Base-by-base conservation (phyloP, 2,329 filamentous ascomycete species). In the Sporothrix humicola region DNA sequence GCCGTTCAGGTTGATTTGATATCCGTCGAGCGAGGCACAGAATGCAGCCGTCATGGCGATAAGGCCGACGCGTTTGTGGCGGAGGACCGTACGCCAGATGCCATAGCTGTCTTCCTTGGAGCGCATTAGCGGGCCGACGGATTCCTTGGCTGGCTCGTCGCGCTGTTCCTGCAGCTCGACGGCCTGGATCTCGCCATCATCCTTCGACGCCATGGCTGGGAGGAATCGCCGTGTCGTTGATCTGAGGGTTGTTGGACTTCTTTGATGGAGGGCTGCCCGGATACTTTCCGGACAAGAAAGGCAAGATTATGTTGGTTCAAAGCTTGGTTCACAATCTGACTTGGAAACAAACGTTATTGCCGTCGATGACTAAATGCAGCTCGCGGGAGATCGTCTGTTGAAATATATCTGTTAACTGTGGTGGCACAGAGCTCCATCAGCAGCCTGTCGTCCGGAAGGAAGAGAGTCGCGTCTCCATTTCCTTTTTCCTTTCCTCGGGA, bases 21-120 rank as follows among this genome's bases (percentile, higher is more conserved):
- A 84, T 2, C 83, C 83, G 77, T 84, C 83, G 0, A 84, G 76
- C 0, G 82, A 80, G 15, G 83, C 82, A 65, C 79, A 81, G 69
- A 84, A 85, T 0, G 83, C 81, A 5, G 82, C 82, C 66, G 76
- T 73, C 82, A 84, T 84, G 1, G 81, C 82, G 31, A 84, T 79
- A 37, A 77, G 20, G 0, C 79, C 80, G 0, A 82, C 78, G 0
- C 76, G 74, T 54, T 82, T 83, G 77, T 82, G 83, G 63, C 78
- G 77, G 7, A 74, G 73, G 6, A 81, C 79, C 61, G 78, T 81
- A 69, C 82, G 77, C 82, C 81, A 84, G n/a, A 84, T 77, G 42
- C 77, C 76, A 2, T 84, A 77, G 59, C 83, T 80, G 72, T 85
- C 83, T 4, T 78, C 75, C 5, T 77, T 80, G 5, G 81, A 79